These are phyloP conservation scores for Plasmodium ovale DNA, from an alignment of 169 alveolate species.

Conservation along the genomic window DNA sequence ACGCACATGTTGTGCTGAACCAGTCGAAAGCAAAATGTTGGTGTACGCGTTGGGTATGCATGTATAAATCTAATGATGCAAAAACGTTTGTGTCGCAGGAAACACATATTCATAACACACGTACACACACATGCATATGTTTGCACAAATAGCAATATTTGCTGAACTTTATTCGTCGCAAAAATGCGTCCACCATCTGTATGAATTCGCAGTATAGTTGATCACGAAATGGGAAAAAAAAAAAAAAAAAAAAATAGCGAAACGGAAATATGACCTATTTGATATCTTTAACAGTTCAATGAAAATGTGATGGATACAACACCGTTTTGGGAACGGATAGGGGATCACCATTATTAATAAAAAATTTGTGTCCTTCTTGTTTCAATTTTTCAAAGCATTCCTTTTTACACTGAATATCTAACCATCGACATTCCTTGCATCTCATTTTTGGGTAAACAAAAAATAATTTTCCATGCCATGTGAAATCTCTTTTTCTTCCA, in stretches of 20 bases:
- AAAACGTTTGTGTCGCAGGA: too few species aligned
- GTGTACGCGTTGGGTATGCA: too few species aligned
- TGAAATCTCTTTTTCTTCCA: slow-evolving; percentile 87
- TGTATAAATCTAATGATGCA: too few species aligned
- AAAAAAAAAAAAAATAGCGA: slow-evolving; percentile 3
- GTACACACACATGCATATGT: too few species aligned
- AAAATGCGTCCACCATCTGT: slow-evolving; percentile 19
- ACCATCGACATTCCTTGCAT: slow-evolving; percentile 90
- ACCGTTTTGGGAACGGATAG: slow-evolving; percentile 84
- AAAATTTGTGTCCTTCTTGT: slow-evolving; percentile 86
- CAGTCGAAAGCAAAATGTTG: too few species aligned
- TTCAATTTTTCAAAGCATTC: slow-evolving; percentile 85
- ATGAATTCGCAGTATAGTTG: neutral
- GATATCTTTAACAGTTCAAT: slow-evolving; percentile 46
- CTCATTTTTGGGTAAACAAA: slow-evolving; percentile 88
- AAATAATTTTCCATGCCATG: slow-evolving; percentile 88
- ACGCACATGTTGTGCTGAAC: too few species aligned
- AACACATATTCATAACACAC: too few species aligned
- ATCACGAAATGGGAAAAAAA: neutral
- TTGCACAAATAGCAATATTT: too few species aligned
- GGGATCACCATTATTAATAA: slow-evolving; percentile 86
- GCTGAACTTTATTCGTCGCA: too few species aligned
- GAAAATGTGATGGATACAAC: slow-evolving; percentile 86
- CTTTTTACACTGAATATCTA: slow-evolving; percentile 89
- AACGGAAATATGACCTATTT: neutral